A percentile compares a stretch with the other conserved stretches of the same genome.
These are phyloP conservation scores for Nothophoma quercina DNA, from an alignment of 2,329 filamentous ascomycete species.

Conservation along the genomic window DNA sequence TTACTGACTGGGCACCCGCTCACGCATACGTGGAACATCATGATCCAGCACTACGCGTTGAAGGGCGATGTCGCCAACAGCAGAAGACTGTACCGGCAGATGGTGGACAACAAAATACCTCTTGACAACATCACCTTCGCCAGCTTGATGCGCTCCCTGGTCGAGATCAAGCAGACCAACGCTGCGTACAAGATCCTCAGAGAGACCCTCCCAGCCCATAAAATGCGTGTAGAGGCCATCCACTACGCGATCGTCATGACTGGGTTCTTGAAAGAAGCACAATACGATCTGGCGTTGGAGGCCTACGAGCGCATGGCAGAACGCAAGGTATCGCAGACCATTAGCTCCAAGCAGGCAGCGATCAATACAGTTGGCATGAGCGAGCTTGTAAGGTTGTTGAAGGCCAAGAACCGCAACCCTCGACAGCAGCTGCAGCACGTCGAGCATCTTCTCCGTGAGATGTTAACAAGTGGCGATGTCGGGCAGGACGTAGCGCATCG, in stretches of 20 bases:
- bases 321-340: constrained; percentile 49
- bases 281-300: constrained; percentile 58
- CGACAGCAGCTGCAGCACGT: constrained; percentile 32
- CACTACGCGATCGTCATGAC: constrained; percentile 64
- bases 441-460: constrained; percentile 37
- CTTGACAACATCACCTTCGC: constrained; percentile 67
- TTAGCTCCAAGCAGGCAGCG: constrained; percentile 55
- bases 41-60: constrained; percentile 74
- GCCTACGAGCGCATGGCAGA: constrained; percentile 56
- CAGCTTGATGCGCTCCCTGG: constrained; percentile 66
- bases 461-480: constrained; percentile 34
- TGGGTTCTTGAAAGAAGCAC: constrained; percentile 54
- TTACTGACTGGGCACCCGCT: constrained; percentile 57
- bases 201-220: constrained; percentile 59
- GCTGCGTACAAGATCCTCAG: constrained; percentile 63
- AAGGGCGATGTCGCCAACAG: constrained; percentile 65
- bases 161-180: constrained; percentile 60
- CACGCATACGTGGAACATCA: constrained; percentile 78
- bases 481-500: constrained; percentile 38
- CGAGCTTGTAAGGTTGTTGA: constrained; percentile 29
- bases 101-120: constrained; percentile 60
- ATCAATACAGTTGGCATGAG: constrained; percentile 34
- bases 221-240: constrained; percentile 54
- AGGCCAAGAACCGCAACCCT: constrained; percentile 20
- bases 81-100: constrained; percentile 62